Base-by-base conservation (phyloP, 768 basidiomycete species). In the Termitomyces sp. region DNA sequence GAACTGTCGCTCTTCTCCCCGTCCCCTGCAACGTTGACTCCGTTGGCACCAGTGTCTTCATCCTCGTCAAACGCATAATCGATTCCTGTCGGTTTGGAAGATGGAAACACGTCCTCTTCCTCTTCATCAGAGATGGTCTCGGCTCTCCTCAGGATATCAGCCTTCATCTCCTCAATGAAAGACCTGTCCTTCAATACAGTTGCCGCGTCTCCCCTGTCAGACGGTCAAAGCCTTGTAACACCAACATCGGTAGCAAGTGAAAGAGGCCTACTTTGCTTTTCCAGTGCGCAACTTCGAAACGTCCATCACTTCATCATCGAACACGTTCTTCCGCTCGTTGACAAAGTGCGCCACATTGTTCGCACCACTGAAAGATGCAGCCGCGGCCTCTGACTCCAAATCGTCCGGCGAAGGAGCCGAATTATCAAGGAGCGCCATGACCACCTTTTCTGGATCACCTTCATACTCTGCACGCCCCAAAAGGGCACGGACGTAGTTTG, bases 381-480 rank as follows among this genome's bases (percentile, higher is more conserved):
- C 30, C 33, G 9, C 20, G 16, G 31, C 30, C 30, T 30, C 59
- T 12, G 72, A 54, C 15, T 70, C 61, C 20, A 73, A 55, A 6
- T 70, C 73, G 9, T 69, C 72, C 31, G 70, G 69, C 6, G 59
- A 51, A 24, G 84, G 85, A 1, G 88, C 84, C 0, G 82, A 86
- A 0, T 87, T 89, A 58, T 93, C 91, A 48, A 95, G 72, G n/a
- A 95, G 69, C 0, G 88, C 88, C 42, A 78, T 84, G 12, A 93
- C 77, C 20, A 91, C 81, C 39, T 76, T 76, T 63, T 91, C 89
- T 1, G 83, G 75, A 36, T 79, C 78, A 2, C 81, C 79, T n/a
- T 68, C 66, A 64, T 83, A 88, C 7, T 78, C 70, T 24, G 77
- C 70, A 57, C 82, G 78, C 13, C 62, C 57, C 13, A 93, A 77